phyloP scores from a whole-genome alignment of 2,329 filamentous ascomycete genomes.

The Xylaria arbuscula region DNA sequence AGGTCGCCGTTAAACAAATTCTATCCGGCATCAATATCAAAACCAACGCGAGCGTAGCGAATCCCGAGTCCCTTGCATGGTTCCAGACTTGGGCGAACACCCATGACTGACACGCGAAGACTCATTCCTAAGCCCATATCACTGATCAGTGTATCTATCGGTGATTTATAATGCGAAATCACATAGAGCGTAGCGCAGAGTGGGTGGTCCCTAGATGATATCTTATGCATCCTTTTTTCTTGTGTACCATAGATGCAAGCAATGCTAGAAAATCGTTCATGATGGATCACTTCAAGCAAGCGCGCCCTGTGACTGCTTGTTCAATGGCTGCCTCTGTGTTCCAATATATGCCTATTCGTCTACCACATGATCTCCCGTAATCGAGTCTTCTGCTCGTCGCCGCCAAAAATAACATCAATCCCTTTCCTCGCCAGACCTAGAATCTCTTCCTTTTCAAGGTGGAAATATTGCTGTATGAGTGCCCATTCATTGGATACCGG shows the following conservation, averaged over 20 bases:
- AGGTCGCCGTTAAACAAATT: slow-evolving; percentile 96
- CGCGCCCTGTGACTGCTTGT: neutral
- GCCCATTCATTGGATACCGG: slow-evolving; percentile 80
- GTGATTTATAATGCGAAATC: too few species aligned
- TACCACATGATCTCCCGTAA: slow-evolving; percentile 64
- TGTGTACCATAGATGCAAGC: neutral
- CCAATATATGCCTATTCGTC: neutral
- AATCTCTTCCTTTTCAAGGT: slow-evolving; percentile 59
- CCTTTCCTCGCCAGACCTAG: slow-evolving; percentile 68
- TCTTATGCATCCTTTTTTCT: neutral
- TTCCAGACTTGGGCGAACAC: slow-evolving; percentile 78
- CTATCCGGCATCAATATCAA: slow-evolving; percentile 87
- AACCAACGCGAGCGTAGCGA: slow-evolving; percentile 93
- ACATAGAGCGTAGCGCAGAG: neutral
- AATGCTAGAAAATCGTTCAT: slow-evolving; percentile 6
- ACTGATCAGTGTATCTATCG: too few species aligned
- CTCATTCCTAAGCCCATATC: too few species aligned
- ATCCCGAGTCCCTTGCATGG: slow-evolving; percentile 88
- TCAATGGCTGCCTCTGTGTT: neutral
- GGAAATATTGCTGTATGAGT: slow-evolving; percentile 77
- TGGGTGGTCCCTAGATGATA: neutral
- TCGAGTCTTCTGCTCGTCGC: slow-evolving; percentile 68
- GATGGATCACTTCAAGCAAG: neutral
- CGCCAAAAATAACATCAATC: slow-evolving; percentile 74
- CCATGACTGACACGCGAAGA: slow-evolving; percentile 17